Evolutionary conservation across 2,329 filamentous ascomycete species (phyloP).

Genomic region (Penicillium sp.): DNA sequence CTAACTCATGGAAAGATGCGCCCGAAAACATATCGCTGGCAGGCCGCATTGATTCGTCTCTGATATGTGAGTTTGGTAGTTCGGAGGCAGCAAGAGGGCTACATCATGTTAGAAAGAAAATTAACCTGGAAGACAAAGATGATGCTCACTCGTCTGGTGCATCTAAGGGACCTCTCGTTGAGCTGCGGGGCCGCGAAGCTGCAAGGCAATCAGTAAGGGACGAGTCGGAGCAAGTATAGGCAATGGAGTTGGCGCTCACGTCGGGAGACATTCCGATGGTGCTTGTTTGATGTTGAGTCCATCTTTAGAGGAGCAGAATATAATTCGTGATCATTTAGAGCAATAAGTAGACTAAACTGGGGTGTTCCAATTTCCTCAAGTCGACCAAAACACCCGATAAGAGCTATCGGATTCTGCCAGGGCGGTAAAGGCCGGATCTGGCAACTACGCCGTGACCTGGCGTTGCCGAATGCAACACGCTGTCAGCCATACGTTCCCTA

Average conservation of each 20-base stretch:
- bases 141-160: conserved; percentile 61
- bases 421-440: conserved; percentile 30
- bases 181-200: conserved; percentile 43
- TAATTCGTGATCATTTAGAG: neutral
- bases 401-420: conserved; percentile 28
- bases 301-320: neutral
- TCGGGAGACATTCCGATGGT: conserved; percentile 38
- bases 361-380: neutral
- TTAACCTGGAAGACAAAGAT: neutral
- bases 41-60: conserved; percentile 14
- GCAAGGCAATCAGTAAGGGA: conserved; percentile 16
- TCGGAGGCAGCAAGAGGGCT: conserved; percentile 29
- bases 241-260: conserved; percentile 27
- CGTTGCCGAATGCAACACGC: conserved; percentile 24
- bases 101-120: neutral
- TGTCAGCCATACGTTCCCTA: conserved; percentile 27
- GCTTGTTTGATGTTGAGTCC: conserved; percentile 15
- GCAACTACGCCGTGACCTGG: conserved; percentile 28
- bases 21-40: conserved; percentile 22
- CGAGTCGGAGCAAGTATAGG: neutral
- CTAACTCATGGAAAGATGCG: conserved; percentile 34
- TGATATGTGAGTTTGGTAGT: conserved; percentile 18
- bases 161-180: conserved; percentile 76
- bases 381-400: conserved; percentile 21
- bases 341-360: neutral